These are phyloP conservation scores for Hanseniaspora jakobsenii DNA, from an alignment of 805 yeast species.

Conservation along the genomic window DNA sequence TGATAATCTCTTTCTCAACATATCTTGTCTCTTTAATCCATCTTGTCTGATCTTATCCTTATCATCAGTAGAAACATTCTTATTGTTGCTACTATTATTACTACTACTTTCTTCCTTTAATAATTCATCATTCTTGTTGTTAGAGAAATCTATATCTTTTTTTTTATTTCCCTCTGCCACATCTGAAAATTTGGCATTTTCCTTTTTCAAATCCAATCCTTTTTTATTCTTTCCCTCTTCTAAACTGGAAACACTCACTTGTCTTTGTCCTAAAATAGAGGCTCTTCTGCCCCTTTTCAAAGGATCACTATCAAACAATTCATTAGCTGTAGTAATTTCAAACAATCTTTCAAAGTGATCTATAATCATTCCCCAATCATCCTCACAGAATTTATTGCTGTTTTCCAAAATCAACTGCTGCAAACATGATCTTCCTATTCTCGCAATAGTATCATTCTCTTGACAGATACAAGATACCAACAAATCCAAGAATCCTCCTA, in stretches of 20 bases:
- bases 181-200: slow-evolving; percentile 26
- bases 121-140: slow-evolving; percentile 19
- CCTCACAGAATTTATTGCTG: slow-evolving; percentile 44
- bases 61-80: no score
- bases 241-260: slow-evolving; percentile 6
- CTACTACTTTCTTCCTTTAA: no score
- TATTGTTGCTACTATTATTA: no score
- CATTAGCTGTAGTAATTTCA: slow-evolving; percentile 73
- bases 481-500: slow-evolving; percentile 67
- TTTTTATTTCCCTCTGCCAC: slow-evolving; percentile 27
- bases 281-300: slow-evolving; percentile 27
- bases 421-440: slow-evolving; percentile 85
- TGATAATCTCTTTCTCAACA: slow-evolving; percentile 31
- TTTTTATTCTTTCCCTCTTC: no score
- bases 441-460: slow-evolving; percentile 90
- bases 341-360: slow-evolving; percentile 58
- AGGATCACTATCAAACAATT: slow-evolving; percentile 51
- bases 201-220: no score
- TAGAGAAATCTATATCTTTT: slow-evolving; percentile 26
- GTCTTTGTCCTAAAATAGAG: slow-evolving; percentile 9
- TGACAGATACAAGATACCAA: slow-evolving; percentile 85
- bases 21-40: slow-evolving; percentile 26
- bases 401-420: slow-evolving; percentile 71
- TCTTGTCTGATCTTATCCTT: no score
- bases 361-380: slow-evolving; percentile 67